phyloP scores from a whole-genome alignment of 1,284 basidiomycete genomes.

The Ustilago nuda region DNA sequence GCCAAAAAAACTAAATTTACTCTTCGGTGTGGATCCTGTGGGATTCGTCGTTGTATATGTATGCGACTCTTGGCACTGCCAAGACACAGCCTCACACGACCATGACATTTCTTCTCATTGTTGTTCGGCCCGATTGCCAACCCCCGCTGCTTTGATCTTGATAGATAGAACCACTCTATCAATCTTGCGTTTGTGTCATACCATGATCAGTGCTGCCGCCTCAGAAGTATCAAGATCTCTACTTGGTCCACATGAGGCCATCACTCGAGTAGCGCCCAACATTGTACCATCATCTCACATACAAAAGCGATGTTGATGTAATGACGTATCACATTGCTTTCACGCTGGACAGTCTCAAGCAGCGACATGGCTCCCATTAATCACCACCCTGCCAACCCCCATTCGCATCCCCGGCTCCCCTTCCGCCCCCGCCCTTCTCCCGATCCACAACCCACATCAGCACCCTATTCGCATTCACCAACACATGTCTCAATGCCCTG shows the following conservation, averaged over 20 bases:
- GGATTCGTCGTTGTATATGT: neutral
- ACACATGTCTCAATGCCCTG: constrained; percentile 87
- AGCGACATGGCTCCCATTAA: constrained; percentile 21
- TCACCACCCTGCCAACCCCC: constrained; percentile 2
- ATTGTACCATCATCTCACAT: too few relatives aligned
- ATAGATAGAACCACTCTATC: neutral
- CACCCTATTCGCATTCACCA: constrained; percentile 73
- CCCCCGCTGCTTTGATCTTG: neutral
- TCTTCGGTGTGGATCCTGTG: neutral
- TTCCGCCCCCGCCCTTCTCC: constrained; percentile 5
- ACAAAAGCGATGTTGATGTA: neutral
- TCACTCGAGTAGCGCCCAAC: too few relatives aligned
- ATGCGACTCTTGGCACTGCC: neutral
- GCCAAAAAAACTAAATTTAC: neutral
- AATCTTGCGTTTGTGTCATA: neutral
- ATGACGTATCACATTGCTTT: neutral
- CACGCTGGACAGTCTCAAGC: neutral
- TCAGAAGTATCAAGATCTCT: neutral
- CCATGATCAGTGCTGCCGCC: neutral
- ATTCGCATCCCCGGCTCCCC: neutral
- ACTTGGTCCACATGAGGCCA: too few relatives aligned
- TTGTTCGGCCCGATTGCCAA: neutral
- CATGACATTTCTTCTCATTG: neutral
- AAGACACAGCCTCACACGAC: constrained; percentile 23
- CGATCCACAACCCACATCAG: constrained; percentile 45